Conservation (phyloP, 1,284 basidiomycete genomes). For the Cutaneotrichosporon sp. region DNA sequence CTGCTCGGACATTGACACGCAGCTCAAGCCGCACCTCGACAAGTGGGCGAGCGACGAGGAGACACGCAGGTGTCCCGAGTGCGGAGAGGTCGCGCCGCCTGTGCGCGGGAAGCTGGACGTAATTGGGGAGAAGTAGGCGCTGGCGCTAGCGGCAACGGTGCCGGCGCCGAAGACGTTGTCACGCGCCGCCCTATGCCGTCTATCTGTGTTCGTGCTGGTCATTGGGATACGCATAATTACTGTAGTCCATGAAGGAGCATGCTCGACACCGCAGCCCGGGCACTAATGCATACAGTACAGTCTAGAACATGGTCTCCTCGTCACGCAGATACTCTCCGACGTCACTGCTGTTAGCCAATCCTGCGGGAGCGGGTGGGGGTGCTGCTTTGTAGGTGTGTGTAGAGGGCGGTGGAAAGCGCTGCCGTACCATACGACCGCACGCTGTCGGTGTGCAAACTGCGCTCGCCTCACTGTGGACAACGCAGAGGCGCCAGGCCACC, state of each 20-base stretch:
- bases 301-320: constrained; percentile 59
- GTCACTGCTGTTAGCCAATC: constrained; percentile 56
- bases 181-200: too few relatives aligned
- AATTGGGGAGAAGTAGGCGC: not conserved
- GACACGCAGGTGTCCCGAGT: constrained; percentile 63
- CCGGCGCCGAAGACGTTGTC: too few relatives aligned
- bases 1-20: constrained; percentile 84
- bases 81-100: constrained; percentile 59
- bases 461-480: too few relatives aligned
- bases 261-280: not conserved
- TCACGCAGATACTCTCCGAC: constrained; percentile 94
- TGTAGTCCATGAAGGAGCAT: too few relatives aligned
- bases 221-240: too few relatives aligned
- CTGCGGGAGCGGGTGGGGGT: not conserved
- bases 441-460: too few relatives aligned
- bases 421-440: too few relatives aligned
- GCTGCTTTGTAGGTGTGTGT: too few relatives aligned
- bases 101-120: constrained; percentile 9
- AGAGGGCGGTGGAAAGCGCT: too few relatives aligned
- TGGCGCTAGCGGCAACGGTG: too few relatives aligned
- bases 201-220: too few relatives aligned
- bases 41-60: constrained; percentile 62
- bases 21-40: constrained; percentile 87
- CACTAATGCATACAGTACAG: constrained; percentile 22
- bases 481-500: too few relatives aligned